These are phyloP conservation scores for Climacium dendroides DNA, from an alignment of 225 moss, liverwort and hornwort species.

Conservation along the genomic window DNA sequence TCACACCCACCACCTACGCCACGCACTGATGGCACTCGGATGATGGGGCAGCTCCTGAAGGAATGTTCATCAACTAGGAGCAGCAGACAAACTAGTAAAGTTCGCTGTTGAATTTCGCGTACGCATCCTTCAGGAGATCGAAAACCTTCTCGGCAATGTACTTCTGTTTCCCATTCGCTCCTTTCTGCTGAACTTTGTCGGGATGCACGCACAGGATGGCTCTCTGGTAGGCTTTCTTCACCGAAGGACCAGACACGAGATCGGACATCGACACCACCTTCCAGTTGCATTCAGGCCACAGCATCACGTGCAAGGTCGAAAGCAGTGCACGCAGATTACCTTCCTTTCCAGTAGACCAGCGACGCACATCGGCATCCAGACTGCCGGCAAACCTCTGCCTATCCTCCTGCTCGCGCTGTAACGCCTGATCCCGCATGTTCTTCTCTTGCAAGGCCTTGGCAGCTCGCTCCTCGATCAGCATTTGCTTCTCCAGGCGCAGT, in stretches of 20 bases:
- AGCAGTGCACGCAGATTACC: conserved; percentile 88
- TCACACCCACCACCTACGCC: neutral
- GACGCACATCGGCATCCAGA: conserved; percentile 78
- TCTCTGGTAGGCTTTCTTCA: conserved; percentile 81
- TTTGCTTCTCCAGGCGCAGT: conserved; percentile 51
- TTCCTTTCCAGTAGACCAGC: conserved; percentile 92
- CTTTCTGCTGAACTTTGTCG: conserved; percentile 92
- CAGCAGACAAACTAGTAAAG: neutral
- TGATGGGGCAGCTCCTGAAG: neutral
- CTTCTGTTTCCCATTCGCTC: conserved; percentile 71
- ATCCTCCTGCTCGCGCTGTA: conserved; percentile 83
- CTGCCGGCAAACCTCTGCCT: conserved; percentile 59
- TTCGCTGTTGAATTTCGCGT: conserved; percentile 36
- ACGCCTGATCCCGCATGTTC: conserved; percentile 79
- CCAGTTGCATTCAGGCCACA: conserved; percentile 98
- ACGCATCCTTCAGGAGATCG: conserved; percentile 57
- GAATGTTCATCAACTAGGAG: neutral
- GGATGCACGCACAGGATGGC: conserved; percentile 89
- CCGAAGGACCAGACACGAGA: conserved; percentile 53
- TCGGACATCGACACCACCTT: conserved; percentile 63
- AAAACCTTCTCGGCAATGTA: conserved; percentile 81
- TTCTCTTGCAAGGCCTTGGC: conserved; percentile 72
- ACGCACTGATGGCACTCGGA: neutral
- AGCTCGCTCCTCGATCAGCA: conserved; percentile 77
- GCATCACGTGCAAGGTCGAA: conserved; percentile 70